Percentiles rank a stretch among this genome's conserved stretches.
These are phyloP conservation scores for Aspergillus hiratsukae DNA, from an alignment of 2,329 filamentous ascomycete species.

Conservation along the genomic window DNA sequence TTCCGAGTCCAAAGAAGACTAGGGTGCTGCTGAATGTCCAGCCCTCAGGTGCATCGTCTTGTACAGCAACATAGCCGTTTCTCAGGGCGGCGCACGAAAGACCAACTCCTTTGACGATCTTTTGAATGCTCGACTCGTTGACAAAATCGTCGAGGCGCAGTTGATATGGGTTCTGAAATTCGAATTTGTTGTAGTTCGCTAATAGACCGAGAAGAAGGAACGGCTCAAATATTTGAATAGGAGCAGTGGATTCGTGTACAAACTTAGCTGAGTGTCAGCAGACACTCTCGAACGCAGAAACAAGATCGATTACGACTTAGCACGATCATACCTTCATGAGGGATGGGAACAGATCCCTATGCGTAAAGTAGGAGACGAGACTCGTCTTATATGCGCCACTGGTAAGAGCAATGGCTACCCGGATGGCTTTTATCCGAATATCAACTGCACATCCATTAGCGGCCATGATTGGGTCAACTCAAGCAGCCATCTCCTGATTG, in stretches of 20 bases:
- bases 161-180: slow-evolving; percentile 95
- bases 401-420: slow-evolving; percentile 75
- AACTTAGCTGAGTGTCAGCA: slow-evolving; percentile 51
- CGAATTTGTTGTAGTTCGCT: slow-evolving; percentile 98
- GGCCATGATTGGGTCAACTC: background rate
- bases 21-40: slow-evolving; percentile 82
- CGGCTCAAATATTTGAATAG: slow-evolving; percentile 62
- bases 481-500: background rate
- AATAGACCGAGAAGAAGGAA: slow-evolving; percentile 81
- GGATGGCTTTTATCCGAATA: slow-evolving; percentile 72
- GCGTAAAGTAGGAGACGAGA: slow-evolving; percentile 88
- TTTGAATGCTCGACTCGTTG: slow-evolving; percentile 80
- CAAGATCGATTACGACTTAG: background rate
- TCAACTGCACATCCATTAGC: slow-evolving; percentile 51
- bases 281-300: background rate
- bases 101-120: slow-evolving; percentile 73
- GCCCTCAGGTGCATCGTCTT: slow-evolving; percentile 84
- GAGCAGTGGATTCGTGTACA: slow-evolving; percentile 70
- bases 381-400: slow-evolving; percentile 96
- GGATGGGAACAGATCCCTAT: slow-evolving; percentile 87
- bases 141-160: slow-evolving; percentile 91
- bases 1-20: slow-evolving; percentile 77
- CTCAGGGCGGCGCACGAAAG: slow-evolving; percentile 64
- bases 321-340: slow-evolving; percentile 72
- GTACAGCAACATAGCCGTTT: slow-evolving; percentile 74